Conservation (phyloP, 805 yeast genomes). For the Dipodascopsis tothii region DNA sequence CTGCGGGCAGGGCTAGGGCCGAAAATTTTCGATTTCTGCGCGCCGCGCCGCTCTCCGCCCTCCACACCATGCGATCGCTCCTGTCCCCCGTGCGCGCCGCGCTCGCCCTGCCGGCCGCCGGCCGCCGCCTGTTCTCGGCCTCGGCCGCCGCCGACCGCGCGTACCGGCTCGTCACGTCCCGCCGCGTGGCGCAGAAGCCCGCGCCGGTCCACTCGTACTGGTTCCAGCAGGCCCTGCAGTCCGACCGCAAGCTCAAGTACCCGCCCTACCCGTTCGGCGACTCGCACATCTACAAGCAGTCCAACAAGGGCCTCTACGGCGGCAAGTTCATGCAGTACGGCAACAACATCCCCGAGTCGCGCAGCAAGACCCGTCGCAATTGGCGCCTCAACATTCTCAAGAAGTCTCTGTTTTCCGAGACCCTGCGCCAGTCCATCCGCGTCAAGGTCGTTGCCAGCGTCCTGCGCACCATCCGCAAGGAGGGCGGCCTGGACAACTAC, state of each 20-base stretch:
- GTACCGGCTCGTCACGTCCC: constrained; percentile 7
- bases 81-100: too few species aligned
- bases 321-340: constrained; percentile 76
- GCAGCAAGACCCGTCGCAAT: constrained; percentile 61
- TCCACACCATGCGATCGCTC: too few species aligned
- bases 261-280: constrained; percentile 78
- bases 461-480: constrained; percentile 76
- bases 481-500: constrained; percentile 92
- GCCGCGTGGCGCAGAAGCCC: constrained; percentile 15
- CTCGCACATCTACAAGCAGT: constrained; percentile 67
- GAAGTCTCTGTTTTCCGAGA: constrained; percentile 77
- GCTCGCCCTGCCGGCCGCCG: too few species aligned
- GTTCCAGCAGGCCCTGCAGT: constrained; percentile 16
- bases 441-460: constrained; percentile 71
- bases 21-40: too few species aligned
- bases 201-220: constrained; percentile 15
- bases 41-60: too few species aligned
- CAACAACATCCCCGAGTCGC: constrained; percentile 64
- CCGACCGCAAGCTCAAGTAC: constrained; percentile 28
- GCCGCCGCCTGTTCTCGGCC: too few species aligned
- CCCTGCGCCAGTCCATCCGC: constrained; percentile 49
- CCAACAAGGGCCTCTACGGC: constrained; percentile 84
- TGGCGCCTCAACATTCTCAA: constrained; percentile 78
- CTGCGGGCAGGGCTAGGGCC: too few species aligned
- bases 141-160: not conserved